These are phyloP conservation scores for Penicillium rolfsii DNA, from an alignment of 2,329 filamentous ascomycete genomes.

Conservation along the genomic window DNA sequence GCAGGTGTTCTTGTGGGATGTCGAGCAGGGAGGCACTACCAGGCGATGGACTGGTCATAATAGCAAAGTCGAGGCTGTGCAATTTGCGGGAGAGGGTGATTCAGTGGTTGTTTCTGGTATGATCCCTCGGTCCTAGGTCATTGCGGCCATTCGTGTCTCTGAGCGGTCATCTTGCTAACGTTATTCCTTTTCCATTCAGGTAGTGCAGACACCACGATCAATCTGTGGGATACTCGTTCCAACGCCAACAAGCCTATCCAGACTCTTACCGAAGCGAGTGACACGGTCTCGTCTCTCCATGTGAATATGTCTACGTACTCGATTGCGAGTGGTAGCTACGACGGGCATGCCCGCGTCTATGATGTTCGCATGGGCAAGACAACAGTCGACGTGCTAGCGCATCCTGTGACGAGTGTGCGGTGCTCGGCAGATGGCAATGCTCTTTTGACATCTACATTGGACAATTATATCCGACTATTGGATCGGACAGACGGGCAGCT, in stretches of 20 bases:
- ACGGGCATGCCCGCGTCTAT: constrained; percentile 79
- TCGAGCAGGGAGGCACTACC: constrained; percentile 74
- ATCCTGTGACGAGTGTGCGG: constrained; percentile 73
- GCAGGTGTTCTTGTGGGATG: constrained; percentile 92
- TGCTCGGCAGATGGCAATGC: constrained; percentile 74
- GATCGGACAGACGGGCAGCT: constrained; percentile 75
- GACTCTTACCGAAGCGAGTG: constrained; percentile 45
- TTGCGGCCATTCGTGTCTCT: background rate
- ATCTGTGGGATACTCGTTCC: constrained; percentile 48
- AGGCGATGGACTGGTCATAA: constrained; percentile 74
- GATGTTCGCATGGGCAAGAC: constrained; percentile 77
- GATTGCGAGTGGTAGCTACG: constrained; percentile 77
- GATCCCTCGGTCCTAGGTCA: background rate
- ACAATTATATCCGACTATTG: constrained; percentile 77
- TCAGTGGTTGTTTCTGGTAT: constrained; percentile 67
- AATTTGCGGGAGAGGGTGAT: constrained; percentile 77
- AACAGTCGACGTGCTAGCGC: constrained; percentile 68
- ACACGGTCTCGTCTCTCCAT: constrained; percentile 47
- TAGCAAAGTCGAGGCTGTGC: constrained; percentile 75
- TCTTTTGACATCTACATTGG: constrained; percentile 73
- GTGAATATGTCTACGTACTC: constrained; percentile 45
- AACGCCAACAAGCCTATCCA: constrained; percentile 48
- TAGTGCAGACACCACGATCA: constrained; percentile 49
- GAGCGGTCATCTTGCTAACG: constrained; percentile 2
- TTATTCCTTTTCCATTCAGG: constrained; percentile 29